Evolutionary conservation across 495 filamentous ascomycete genomes (phyloP).

Genomic region (Aspergillus wentii): DNA sequence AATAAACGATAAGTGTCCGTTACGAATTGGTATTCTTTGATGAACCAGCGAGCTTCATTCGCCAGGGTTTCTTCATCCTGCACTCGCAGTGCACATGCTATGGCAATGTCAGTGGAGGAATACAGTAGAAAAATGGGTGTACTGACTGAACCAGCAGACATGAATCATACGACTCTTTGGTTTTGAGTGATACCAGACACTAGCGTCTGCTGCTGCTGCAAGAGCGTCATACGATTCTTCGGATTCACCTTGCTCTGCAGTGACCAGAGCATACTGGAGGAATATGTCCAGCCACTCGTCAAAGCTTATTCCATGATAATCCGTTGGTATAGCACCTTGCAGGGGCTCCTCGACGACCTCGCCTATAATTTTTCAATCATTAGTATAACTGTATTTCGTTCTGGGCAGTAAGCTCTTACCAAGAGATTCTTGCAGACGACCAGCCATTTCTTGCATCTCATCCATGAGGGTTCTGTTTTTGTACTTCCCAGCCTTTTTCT

Average conservation of each 20-base stretch:
- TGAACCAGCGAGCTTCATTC: slow-evolving; percentile 70
- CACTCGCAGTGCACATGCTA: slow-evolving; percentile 74
- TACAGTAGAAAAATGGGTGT: background rate
- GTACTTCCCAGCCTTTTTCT: slow-evolving; percentile 35
- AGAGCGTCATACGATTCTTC: slow-evolving; percentile 74
- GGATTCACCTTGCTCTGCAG: slow-evolving; percentile 53
- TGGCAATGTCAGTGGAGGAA: slow-evolving; percentile 14
- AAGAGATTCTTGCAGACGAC: slow-evolving; percentile 51
- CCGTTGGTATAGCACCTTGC: slow-evolving; percentile 43
- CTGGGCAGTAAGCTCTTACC: slow-evolving; percentile 34
- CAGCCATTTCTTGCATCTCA: slow-evolving; percentile 65
- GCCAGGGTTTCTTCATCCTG: slow-evolving; percentile 73
- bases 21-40: slow-evolving; percentile 77
- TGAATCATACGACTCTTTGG: slow-evolving; percentile 67
- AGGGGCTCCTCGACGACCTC: slow-evolving; percentile 21
- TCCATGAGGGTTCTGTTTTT: slow-evolving; percentile 35
- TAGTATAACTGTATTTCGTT: background rate
- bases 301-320: slow-evolving; percentile 77
- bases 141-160: slow-evolving; percentile 71
- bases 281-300: slow-evolving; percentile 87
- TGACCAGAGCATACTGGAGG: slow-evolving; percentile 71
- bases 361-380: slow-evolving; percentile 10
- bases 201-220: slow-evolving; percentile 65
- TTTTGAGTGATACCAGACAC: slow-evolving; percentile 69
- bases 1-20: slow-evolving; percentile 83